phyloP scores from a whole-genome alignment of 345 rosid genomes.

The Eucalyptus sideroxylon region DNA sequence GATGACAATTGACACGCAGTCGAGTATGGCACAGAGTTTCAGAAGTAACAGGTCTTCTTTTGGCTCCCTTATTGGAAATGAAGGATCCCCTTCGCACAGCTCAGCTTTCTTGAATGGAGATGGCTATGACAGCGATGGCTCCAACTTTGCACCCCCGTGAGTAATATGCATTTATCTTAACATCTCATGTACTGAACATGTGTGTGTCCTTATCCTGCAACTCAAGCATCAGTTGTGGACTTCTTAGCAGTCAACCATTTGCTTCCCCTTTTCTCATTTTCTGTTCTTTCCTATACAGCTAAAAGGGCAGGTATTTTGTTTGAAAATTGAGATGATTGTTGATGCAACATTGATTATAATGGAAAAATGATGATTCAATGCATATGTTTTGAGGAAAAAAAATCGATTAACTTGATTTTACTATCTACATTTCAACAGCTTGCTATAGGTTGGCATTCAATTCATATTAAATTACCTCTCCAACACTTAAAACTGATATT shows the following conservation, averaged over 20 bases:
- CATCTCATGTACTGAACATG: neutral
- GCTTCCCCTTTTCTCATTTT: neutral
- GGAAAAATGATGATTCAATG: neutral
- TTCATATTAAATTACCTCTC: neutral
- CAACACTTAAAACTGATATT: neutral
- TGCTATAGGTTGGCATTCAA: neutral
- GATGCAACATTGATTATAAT: neutral
- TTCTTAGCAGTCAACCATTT: neutral
- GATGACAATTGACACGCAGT: constrained; percentile 19
- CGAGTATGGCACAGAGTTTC: constrained; percentile 36
- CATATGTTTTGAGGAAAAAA: neutral
- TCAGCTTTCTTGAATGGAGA: constrained; percentile 43
- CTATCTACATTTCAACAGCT: neutral
- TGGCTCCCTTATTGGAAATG: constrained; percentile 30
- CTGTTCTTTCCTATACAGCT: neutral
- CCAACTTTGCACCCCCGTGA: constrained; percentile 49
- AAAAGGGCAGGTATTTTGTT: neutral
- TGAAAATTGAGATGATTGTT: neutral
- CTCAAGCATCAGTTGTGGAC: neutral
- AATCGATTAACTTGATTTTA: neutral
- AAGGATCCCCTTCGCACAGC: constrained; percentile 22
- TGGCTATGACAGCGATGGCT: constrained; percentile 67
- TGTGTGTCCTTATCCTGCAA: neutral
- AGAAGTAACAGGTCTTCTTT: constrained; percentile 42
- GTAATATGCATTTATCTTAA: neutral